phyloP scores from a whole-genome alignment of 805 yeast genomes.

The Lachancea cidri region DNA sequence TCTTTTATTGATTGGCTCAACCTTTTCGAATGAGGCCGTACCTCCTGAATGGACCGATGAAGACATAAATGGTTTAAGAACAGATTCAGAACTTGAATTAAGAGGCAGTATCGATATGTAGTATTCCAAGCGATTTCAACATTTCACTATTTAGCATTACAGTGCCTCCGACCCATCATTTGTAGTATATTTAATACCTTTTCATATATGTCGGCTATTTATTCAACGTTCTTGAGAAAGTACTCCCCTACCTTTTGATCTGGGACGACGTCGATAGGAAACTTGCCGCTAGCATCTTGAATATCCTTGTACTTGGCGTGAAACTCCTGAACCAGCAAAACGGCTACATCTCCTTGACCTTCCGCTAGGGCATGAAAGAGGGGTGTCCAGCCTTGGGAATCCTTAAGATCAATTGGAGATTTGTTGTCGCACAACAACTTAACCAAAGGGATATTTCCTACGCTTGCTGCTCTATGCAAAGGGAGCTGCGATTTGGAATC shows the following conservation, averaged over 20 bases:
- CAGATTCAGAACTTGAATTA: conserved; percentile 17
- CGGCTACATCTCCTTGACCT: conserved; percentile 76
- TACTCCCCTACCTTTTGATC: conserved; percentile 46
- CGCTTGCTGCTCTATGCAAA: conserved; percentile 77
- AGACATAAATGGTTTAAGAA: conserved; percentile 25
- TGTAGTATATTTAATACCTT: background rate
- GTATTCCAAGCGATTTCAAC: background rate
- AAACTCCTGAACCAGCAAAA: conserved; percentile 45
- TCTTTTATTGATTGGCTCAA: conserved; percentile 70
- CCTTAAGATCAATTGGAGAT: conserved; percentile 65
- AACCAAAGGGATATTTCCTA: conserved; percentile 59
- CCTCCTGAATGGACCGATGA: conserved; percentile 11
- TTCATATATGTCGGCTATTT: background rate
- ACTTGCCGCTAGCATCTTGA: conserved; percentile 47
- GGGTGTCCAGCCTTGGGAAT: conserved; percentile 75
- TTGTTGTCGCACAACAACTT: conserved; percentile 46
- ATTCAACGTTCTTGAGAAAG: conserved; percentile 27
- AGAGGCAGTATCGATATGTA: conserved; percentile 15
- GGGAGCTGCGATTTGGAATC: conserved; percentile 66
- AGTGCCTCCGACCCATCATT: background rate
- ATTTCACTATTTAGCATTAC: background rate
- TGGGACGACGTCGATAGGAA: conserved; percentile 50
- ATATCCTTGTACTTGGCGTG: conserved; percentile 58
- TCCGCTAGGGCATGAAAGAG: conserved; percentile 88
- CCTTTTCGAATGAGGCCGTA: conserved; percentile 30